Conservation (phyloP, 2,329 filamentous ascomycete species). For the Fusarium sp. region DNA sequence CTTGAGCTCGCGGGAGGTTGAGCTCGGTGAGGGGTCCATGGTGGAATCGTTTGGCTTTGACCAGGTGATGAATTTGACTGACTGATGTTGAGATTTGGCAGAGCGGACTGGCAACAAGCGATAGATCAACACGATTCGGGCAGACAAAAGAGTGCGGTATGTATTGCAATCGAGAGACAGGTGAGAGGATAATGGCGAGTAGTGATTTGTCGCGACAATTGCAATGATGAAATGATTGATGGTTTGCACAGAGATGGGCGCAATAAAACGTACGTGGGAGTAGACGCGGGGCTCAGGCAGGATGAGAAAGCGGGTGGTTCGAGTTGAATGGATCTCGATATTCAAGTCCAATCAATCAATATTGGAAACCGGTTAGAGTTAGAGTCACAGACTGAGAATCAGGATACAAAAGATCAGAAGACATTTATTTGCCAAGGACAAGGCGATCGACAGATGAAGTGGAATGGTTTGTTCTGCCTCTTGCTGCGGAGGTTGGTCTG, state of each 20-base stretch:
- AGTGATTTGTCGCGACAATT: constrained; percentile 8
- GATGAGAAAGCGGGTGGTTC: constrained; percentile 1
- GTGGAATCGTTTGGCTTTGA: constrained; percentile 4
- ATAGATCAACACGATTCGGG: neutral
- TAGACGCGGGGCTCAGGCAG: constrained; percentile 1
- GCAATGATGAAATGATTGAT: constrained; percentile 7
- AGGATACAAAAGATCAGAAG: constrained; percentile 22
- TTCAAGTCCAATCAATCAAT: neutral
- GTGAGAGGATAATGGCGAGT: neutral
- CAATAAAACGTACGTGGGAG: neutral
- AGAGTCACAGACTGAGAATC: constrained; percentile 15
- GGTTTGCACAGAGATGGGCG: constrained; percentile 11
- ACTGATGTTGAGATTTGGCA: constrained; percentile 1
- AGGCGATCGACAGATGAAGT: constrained; percentile 22
- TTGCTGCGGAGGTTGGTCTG: constrained; percentile 30
- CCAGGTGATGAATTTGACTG: constrained; percentile 25
- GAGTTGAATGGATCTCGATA: constrained; percentile 7
- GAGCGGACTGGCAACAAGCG: neutral
- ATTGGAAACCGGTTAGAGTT: neutral
- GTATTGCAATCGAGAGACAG: neutral
- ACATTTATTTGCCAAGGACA: constrained; percentile 20
- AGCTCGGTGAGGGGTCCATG: constrained; percentile 42
- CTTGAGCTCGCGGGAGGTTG: constrained; percentile 41
- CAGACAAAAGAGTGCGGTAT: neutral
- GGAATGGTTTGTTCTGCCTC: constrained; percentile 28